Percentiles rank a stretch among this genome's conserved stretches.
phyloP scores from a whole-genome alignment of 495 filamentous ascomycete species.

The Penicillium cosmopolitanum region DNA sequence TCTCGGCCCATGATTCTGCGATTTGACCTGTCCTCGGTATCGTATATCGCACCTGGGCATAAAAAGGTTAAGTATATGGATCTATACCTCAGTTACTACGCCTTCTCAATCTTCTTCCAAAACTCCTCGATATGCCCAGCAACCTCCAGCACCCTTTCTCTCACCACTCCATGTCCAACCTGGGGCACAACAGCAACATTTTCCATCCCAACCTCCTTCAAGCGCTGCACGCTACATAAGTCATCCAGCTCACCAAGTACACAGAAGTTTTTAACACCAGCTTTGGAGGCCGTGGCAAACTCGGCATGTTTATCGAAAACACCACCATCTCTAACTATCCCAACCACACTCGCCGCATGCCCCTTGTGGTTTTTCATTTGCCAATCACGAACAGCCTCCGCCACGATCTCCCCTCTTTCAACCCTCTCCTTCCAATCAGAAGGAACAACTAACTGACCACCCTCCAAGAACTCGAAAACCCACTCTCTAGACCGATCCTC shows the following conservation, averaged over 20 bases:
- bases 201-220: constrained; percentile 37
- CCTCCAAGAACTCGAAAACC: constrained; percentile 41
- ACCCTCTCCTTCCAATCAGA: constrained; percentile 48
- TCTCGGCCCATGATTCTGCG: too few relatives aligned
- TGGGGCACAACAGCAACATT: constrained; percentile 40
- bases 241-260: constrained; percentile 48
- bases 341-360: constrained; percentile 45
- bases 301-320: constrained; percentile 41
- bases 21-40: too few relatives aligned
- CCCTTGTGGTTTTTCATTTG: constrained; percentile 45
- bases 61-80: background rate
- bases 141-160: constrained; percentile 38
- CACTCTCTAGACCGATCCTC: constrained; percentile 35
- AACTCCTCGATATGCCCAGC: constrained; percentile 34
- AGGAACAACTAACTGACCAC: constrained; percentile 40
- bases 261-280: constrained; percentile 29
- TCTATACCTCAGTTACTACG: background rate
- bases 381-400: constrained; percentile 50
- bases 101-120: constrained; percentile 24
- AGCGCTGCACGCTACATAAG: constrained; percentile 36
- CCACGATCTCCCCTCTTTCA: constrained; percentile 43
- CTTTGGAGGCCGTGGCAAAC: constrained; percentile 34
- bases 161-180: constrained; percentile 44
- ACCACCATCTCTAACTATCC: constrained; percentile 45
- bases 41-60: too few relatives aligned